A percentile compares a stretch with the other conserved stretches of the same genome.
These are phyloP conservation scores for Rhodotorula sp. DNA, from an alignment of 1,284 basidiomycete genomes.

Conservation along the genomic window DNA sequence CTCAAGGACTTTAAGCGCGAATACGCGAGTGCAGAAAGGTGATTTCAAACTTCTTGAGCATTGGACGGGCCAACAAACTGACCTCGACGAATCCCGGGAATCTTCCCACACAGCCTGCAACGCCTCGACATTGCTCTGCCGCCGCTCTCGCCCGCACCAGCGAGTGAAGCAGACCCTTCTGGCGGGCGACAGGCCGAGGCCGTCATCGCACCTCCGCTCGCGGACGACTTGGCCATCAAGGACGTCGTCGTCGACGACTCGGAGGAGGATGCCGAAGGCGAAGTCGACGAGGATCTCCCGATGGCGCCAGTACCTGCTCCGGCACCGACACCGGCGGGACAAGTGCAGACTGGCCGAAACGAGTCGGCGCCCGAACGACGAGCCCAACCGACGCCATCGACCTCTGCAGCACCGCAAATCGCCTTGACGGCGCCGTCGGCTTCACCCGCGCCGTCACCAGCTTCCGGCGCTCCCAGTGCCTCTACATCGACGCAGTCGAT, in stretches of 20 bases:
- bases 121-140: conserved; percentile 30
- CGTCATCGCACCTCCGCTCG: not conserved
- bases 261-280: conserved; percentile 28
- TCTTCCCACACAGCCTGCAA: conserved; percentile 10
- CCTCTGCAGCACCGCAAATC: not conserved
- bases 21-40: conserved; percentile 26
- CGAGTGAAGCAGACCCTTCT: not conserved
- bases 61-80: accelerated
- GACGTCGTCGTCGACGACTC: conserved; percentile 14
- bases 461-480: not conserved
- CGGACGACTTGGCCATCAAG: not conserved
- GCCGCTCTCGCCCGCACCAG: conserved; percentile 29
- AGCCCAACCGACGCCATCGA: too few species aligned
- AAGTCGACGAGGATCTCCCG: conserved; percentile 28
- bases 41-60: not conserved
- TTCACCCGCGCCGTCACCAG: conserved; percentile 6
- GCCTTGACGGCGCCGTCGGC: conserved; percentile 8
- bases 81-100: not conserved
- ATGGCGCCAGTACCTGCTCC: conserved; percentile 17
- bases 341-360: not conserved
- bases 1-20: conserved; percentile 31
- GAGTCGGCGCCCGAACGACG: not conserved
- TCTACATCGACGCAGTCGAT: not conserved
- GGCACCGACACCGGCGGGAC: conserved; percentile 1
- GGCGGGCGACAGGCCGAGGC: not conserved